A percentile compares a stretch with the other conserved stretches of the same genome.
phyloP scores from a whole-genome alignment of 176 grass and related monocot species.

The Panicum miliaceum region DNA sequence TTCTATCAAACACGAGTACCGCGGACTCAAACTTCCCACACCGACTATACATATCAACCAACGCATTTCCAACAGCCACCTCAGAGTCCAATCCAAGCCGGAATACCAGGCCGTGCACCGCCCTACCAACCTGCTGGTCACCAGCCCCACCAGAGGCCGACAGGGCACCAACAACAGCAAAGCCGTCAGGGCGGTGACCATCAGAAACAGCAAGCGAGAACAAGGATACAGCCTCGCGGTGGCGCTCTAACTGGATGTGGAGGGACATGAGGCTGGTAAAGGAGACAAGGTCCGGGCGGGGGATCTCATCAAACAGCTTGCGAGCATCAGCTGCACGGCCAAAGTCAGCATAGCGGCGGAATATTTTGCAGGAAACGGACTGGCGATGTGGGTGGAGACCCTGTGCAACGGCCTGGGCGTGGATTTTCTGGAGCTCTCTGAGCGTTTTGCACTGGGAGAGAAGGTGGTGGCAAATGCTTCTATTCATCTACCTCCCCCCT shows the following conservation, averaged over 20 bases:
- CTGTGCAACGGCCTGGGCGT: conserved; percentile 32
- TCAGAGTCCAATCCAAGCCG: conserved; percentile 38
- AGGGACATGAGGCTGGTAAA: conserved; percentile 66
- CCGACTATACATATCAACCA: conserved; percentile 66
- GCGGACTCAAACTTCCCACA: conserved; percentile 41
- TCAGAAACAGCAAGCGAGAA: conserved; percentile 1
- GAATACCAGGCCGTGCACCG: conserved; percentile 45
- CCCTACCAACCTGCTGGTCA: conserved; percentile 23
- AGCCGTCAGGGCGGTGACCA: conserved; percentile 46
- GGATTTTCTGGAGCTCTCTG: conserved; percentile 54
- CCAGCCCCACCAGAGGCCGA: conserved; percentile 13
- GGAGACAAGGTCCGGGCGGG: conserved; percentile 60
- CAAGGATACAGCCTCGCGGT: conserved; percentile 41
- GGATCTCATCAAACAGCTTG: conserved; percentile 58
- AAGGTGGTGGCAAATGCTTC: conserved; percentile 43
- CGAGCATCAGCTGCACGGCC: neutral
- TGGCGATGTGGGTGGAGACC: conserved; percentile 54
- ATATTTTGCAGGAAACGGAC: conserved; percentile 62
- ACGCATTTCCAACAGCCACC: conserved; percentile 52
- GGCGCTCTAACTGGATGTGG: conserved; percentile 36
- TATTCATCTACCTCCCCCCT: conserved; percentile 40
- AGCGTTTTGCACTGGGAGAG: conserved; percentile 48
- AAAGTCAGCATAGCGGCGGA: conserved; percentile 51
- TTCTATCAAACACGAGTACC: conserved; percentile 40
- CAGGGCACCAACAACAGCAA: conserved; percentile 49